Evolutionary conservation across 1,139 yeast species (phyloP), one percentile per base, ranked within the genome.

Genomic region (Nakaseomyces kungkrabaensis): DNA sequence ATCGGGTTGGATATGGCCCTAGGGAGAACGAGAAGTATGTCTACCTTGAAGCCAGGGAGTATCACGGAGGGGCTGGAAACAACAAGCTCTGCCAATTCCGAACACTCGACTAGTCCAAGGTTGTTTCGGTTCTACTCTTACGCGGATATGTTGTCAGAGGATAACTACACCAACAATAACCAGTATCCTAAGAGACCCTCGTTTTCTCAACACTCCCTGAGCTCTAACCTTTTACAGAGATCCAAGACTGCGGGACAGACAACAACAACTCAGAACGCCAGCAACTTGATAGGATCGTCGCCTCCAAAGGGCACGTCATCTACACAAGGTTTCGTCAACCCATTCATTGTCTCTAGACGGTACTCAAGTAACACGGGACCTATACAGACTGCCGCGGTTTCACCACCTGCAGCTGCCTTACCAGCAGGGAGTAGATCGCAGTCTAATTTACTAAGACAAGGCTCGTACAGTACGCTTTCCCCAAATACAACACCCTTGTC

Each of bases 71-170:
- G 34, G 4, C 25, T 41, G 11, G 33, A 27, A 10, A 41, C 13
- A 1, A 26, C 25, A 1, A 13, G 34, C 33, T 27, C 44, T 7
- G 25, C 24, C 11, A 29, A 22, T 25, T 41, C 44, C 8, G 44
- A 41, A 7, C 44, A 43, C 27, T n/a, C 43, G 37, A 31, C 52
- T 10, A 37, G 33, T 32, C 49, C 51, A 6, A 51, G 51, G 32
- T 51, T 58, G n/a, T 71, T 84, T 38, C 77, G 82, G 47, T 85
- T 85, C 65, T 83, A 79, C 62, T 82, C 92, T 5, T 87, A 83
- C 64, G 95, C 92, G 6, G 95, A 87, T 58, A 77, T 86, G 75
- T 75, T 86, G 55, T 78, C 73, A 56, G 79, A 76, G 59, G 89
- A 83, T 61, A 59, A 62, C 36, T 40, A 37, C 48, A 34, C 22